Base-by-base conservation (phyloP, 2,329 filamentous ascomycete genomes). In the Blumeria hordei region DNA sequence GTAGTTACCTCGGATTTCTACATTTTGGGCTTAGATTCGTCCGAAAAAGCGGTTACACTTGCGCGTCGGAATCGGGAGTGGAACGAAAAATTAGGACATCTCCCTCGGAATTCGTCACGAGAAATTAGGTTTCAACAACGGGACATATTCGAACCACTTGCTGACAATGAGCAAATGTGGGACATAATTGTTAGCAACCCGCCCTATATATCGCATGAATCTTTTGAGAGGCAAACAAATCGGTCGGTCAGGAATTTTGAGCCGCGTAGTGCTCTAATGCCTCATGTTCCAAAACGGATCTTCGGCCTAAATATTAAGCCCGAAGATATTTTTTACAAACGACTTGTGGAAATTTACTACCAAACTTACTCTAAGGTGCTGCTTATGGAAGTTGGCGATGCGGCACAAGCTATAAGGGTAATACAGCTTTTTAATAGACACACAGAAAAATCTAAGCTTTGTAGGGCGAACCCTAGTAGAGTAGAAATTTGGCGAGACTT, bases 231-330 rank as follows among this genome's bases (percentile, higher is more conserved):
- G 41, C 76, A 77, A 16, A 88, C 83, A 0, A 71, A 74, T 1
- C 76, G 80, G 32, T 90, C 85, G 11, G 90, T 95, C 34, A 77
- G 87, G 14, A 78, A 78, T 49, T 87, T 79, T 64, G 92, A 98
- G 67, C 92, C 92, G 3, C 76, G 71, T 59, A 68, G 85, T 11
- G 92, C 92, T 0, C 72, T 96, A 12, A 85, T 96, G 0, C 77
- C 63, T 3, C 43, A 35, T 21, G 39, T 47, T 7, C 44, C 10
- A 34, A n/a, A 14, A 44, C 45, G 7, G 44, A 35, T 28, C 12
- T 32, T 33, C 33, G 44, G 36, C 14, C 55, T 3, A 39, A 34
- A 1, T 12, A n/a, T 3, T 3, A 14, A 45, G 4, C 39, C 35
- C 28, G 43, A 74, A 56, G 70, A 79, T 54, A 66, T 75, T 1